A percentile compares a stretch with the other conserved stretches of the same genome.
phyloP scores from a whole-genome alignment of 768 basidiomycete species.

The Tricholoma bakamatsutake region DNA sequence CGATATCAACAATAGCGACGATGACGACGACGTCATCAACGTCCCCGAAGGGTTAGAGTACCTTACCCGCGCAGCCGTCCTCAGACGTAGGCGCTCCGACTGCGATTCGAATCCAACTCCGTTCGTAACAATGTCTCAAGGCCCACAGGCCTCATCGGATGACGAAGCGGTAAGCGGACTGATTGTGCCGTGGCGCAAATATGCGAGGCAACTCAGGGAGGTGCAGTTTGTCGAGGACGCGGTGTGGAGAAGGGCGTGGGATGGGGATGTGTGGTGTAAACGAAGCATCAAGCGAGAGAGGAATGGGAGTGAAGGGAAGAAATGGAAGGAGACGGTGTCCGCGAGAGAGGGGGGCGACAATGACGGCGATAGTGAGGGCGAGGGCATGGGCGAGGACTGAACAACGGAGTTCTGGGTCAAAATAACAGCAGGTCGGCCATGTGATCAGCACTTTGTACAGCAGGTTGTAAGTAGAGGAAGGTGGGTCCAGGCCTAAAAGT shows the following conservation, averaged over 20 bases:
- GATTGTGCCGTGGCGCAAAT: slow-evolving; percentile 38
- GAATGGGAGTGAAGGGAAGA: not conserved
- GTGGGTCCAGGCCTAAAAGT: not conserved
- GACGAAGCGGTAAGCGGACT: slow-evolving; percentile 29
- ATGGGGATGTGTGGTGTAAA: slow-evolving; percentile 31
- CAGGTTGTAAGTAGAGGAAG: not conserved
- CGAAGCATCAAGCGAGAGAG: not conserved
- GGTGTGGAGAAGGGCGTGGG: slow-evolving; percentile 32
- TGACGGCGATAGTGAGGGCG: not conserved
- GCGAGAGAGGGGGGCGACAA: not conserved
- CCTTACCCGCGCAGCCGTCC: not conserved
- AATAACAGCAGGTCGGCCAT: not conserved
- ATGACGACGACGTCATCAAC: not conserved
- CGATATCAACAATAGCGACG: not conserved
- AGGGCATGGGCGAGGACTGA: not conserved
- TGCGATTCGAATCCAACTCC: not conserved
- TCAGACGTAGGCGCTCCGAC: not conserved
- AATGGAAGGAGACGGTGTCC: not conserved
- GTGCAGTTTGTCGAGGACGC: slow-evolving; percentile 35
- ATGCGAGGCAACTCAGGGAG: slow-evolving; percentile 31
- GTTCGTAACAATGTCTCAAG: not conserved
- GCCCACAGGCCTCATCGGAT: slow-evolving; percentile 11
- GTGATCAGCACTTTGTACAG: not conserved
- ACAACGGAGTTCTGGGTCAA: not conserved
- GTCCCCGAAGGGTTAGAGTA: not conserved